Evolutionary conservation across 257 asterid species (phyloP).

Genomic region (Verbena officinalis): DNA sequence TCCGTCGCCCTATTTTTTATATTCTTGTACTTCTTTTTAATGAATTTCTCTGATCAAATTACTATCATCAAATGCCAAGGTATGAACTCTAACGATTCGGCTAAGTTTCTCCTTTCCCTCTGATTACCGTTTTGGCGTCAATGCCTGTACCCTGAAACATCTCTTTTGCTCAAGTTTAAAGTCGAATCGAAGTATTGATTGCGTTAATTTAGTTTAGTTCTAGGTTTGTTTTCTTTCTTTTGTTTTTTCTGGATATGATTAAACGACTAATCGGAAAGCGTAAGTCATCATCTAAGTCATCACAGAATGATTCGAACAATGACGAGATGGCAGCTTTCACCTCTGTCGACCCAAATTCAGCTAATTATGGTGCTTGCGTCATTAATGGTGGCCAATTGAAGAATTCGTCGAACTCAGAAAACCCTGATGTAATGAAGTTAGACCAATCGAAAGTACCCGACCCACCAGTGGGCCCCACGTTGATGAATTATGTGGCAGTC

Average conservation of each 20-base stretch:
- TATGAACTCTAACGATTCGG: neutral
- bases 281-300: conserved; percentile 21
- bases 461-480: conserved; percentile 17
- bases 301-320: conserved; percentile 15
- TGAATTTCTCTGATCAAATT: neutral
- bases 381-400: conserved; percentile 1
- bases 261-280: conserved; percentile 23
- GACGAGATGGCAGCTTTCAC: neutral
- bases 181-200: conserved; percentile 1
- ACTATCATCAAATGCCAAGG: neutral
- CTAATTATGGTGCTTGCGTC: neutral
- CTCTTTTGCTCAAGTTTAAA: neutral
- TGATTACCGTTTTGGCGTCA: conserved; percentile 5
- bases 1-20: neutral
- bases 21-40: neutral
- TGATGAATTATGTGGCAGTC: conserved; percentile 12
- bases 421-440: neutral
- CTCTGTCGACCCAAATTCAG: conserved; percentile 8
- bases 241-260: conserved; percentile 7
- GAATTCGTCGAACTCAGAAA: neutral
- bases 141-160: neutral
- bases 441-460: conserved; percentile 9
- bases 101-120: neutral
- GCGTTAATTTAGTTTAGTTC: neutral
- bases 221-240: neutral